phyloP scores from a whole-genome alignment of 768 basidiomycete species.

The Russula olivacea region DNA sequence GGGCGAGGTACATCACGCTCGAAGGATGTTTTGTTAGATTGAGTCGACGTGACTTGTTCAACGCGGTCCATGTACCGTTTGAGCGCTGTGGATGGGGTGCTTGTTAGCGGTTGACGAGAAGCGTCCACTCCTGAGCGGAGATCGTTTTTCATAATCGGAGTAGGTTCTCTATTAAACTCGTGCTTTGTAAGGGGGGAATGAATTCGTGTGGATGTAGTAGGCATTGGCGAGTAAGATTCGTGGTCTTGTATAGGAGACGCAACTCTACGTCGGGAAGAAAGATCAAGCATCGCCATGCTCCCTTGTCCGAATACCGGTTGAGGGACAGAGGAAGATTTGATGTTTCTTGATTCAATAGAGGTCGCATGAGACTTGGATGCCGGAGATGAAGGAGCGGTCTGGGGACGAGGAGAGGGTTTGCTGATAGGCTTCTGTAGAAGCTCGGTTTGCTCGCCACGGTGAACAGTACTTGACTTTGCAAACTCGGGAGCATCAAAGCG shows the following conservation, averaged over 20 bases:
- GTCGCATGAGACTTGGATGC: constrained; percentile 67
- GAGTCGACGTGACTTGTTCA: constrained; percentile 9
- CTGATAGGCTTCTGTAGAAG: constrained; percentile 15
- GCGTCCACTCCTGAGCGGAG: background rate
- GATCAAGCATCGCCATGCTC: constrained; percentile 72
- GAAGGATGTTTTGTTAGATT: background rate
- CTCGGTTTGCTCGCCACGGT: constrained; percentile 6
- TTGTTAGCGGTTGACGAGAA: constrained; percentile 8
- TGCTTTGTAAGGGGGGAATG: constrained; percentile 17
- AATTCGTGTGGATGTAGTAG: constrained; percentile 10
- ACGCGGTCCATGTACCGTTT: constrained; percentile 23
- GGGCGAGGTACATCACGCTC: constrained; percentile 4
- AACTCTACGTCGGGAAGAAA: constrained; percentile 34
- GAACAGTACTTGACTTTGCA: background rate
- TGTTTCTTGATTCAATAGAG: constrained; percentile 64
- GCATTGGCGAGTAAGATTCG: background rate
- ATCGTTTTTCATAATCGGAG: background rate
- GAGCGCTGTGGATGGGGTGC: constrained; percentile 11
- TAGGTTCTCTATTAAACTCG: background rate
- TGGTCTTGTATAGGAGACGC: constrained; percentile 3
- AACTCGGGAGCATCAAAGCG: background rate
- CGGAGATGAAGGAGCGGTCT: constrained; percentile 22
- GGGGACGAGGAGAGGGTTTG: background rate
- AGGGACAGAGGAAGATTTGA: constrained; percentile 40
- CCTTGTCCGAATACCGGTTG: constrained; percentile 75